These are phyloP conservation scores for Chrysoporthe deuterocubensis DNA, from an alignment of 2,329 filamentous ascomycete species.

Conservation along the genomic window DNA sequence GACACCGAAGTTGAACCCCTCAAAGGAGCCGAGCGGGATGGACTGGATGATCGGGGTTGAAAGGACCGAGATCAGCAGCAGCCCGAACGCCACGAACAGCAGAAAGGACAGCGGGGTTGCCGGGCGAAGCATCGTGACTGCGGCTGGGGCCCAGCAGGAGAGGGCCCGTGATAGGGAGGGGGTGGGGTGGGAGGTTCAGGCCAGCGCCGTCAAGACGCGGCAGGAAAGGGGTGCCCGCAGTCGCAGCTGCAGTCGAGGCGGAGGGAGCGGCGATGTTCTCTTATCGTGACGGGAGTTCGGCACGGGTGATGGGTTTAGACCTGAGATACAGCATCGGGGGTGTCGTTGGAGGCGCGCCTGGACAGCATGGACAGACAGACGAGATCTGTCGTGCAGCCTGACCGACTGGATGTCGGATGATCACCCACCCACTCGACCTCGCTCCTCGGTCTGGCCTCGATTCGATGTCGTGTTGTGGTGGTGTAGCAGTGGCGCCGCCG, in stretches of 20 bases:
- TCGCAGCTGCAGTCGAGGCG: not conserved
- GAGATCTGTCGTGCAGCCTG: not conserved
- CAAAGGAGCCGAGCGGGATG: constrained; percentile 80
- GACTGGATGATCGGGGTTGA: constrained; percentile 86
- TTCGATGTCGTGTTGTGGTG: no score
- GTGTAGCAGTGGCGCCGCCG: no score
- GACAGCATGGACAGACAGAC: constrained; percentile 18
- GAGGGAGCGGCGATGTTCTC: not conserved
- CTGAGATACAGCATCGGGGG: constrained; percentile 6
- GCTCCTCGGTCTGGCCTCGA: no score
- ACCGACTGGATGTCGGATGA: not conserved
- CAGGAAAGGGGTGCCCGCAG: constrained; percentile 30
- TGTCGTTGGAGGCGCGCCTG: constrained; percentile 6
- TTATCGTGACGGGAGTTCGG: constrained; percentile 12
- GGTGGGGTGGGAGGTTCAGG: constrained; percentile 32
- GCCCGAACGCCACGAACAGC: constrained; percentile 81
- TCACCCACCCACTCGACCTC: not conserved
- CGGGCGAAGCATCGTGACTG: constrained; percentile 77
- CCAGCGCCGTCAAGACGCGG: constrained; percentile 53
- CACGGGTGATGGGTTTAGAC: not conserved
- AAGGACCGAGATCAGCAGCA: constrained; percentile 85
- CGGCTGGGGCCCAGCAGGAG: constrained; percentile 32
- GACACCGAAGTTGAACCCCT: constrained; percentile 83
- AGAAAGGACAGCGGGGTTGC: constrained; percentile 89
- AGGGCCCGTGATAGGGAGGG: constrained; percentile 20